phyloP scores from a whole-genome alignment of 1,284 basidiomycete species.

The Boletus mariae region DNA sequence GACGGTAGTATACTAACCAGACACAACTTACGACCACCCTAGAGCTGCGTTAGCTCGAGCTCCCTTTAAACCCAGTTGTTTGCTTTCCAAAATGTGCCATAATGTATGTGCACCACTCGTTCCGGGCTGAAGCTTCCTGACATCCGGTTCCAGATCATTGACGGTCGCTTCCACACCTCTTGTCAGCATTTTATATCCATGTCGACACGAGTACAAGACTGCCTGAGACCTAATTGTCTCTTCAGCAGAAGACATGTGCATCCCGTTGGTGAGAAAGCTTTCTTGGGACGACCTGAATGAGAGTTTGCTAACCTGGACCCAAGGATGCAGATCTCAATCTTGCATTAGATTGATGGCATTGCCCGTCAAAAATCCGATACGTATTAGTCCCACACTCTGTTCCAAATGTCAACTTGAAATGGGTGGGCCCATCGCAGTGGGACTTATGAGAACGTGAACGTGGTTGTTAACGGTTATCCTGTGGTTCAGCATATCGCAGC shows the following conservation, averaged over 20 bases:
- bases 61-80: slow-evolving; percentile 17
- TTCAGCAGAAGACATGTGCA: slow-evolving; percentile 69
- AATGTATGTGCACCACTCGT: slow-evolving; percentile 50
- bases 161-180: slow-evolving; percentile 67
- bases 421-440: slow-evolving; percentile 16
- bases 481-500: slow-evolving; percentile 8
- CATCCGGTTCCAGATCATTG: slow-evolving; percentile 54
- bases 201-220: slow-evolving; percentile 68
- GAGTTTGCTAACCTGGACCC: slow-evolving; percentile 17
- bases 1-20: slow-evolving; percentile 14
- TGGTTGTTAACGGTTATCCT: neutral
- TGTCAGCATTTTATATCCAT: slow-evolving; percentile 77
- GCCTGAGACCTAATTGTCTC: slow-evolving; percentile 57
- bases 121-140: slow-evolving; percentile 6
- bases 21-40: slow-evolving; percentile 21
- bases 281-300: neutral
- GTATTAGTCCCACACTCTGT: slow-evolving; percentile 61
- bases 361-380: slow-evolving; percentile 70
- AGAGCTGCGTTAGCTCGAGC: slow-evolving; percentile 11
- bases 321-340: slow-evolving; percentile 57
- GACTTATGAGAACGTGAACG: slow-evolving; percentile 21
- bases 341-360: slow-evolving; percentile 68
- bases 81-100: slow-evolving; percentile 57
- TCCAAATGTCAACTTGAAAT: slow-evolving; percentile 42
- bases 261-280: slow-evolving; percentile 44